Conservation (phyloP, 1,284 basidiomycete species). For the Ceratobasidium sp. region DNA sequence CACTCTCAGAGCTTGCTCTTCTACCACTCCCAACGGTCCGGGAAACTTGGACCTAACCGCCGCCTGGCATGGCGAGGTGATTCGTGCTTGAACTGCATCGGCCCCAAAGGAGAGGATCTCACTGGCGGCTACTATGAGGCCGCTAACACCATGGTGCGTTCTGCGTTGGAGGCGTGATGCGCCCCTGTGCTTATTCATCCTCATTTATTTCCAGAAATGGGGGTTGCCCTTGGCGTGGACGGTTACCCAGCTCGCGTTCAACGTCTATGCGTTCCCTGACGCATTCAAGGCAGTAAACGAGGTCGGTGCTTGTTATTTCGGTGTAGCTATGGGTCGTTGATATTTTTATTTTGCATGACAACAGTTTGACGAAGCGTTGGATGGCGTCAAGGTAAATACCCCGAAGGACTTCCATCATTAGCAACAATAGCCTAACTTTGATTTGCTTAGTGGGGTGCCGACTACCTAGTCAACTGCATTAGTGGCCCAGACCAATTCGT, state of each 20-base stretch:
- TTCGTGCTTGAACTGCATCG: constrained; percentile 46
- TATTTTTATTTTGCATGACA: neutral
- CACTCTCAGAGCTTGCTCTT: constrained; percentile 44
- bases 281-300: constrained; percentile 43
- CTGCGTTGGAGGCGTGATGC: neutral
- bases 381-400: constrained; percentile 46
- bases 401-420: neutral
- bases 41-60: constrained; percentile 46
- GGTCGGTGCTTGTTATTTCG: constrained; percentile 7
- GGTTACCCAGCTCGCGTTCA: constrained; percentile 48
- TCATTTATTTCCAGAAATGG: constrained; percentile 44
- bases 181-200: neutral
- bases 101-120: constrained; percentile 44
- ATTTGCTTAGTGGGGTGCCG: constrained; percentile 44
- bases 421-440: constrained; percentile 1
- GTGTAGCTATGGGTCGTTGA: neutral
- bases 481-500: constrained; percentile 46
- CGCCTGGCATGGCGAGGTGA: constrained; percentile 46
- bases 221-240: constrained; percentile 48
- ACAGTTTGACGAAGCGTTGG: constrained; percentile 45
- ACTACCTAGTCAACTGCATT: constrained; percentile 49
- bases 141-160: constrained; percentile 48
- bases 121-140: constrained; percentile 48
- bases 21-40: constrained; percentile 48
- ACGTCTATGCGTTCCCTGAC: constrained; percentile 44